These are phyloP conservation scores for Yamadazyma dushanensis DNA, from an alignment of 1,139 yeast species.

Conservation along the genomic window DNA sequence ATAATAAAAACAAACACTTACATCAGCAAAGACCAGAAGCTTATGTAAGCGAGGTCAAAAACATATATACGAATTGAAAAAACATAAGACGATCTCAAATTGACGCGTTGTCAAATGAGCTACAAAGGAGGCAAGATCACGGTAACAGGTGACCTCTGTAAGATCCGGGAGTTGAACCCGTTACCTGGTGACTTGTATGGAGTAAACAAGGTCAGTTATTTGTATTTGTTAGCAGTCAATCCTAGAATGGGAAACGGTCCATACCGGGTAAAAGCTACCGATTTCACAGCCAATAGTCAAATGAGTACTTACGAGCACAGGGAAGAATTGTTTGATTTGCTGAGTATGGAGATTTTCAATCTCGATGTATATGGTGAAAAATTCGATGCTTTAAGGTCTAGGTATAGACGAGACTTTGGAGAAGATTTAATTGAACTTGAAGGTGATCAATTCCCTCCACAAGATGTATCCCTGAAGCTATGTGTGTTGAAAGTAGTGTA, in stretches of 20 bases:
- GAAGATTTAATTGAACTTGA: not conserved
- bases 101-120: too few relatives aligned
- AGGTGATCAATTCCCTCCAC: not conserved
- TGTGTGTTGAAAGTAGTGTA: conserved; percentile 6
- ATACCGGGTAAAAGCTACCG: conserved; percentile 19
- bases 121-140: too few relatives aligned
- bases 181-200: not conserved
- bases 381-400: not conserved
- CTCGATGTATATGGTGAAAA: conserved; percentile 4
- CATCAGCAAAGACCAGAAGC: too few relatives aligned
- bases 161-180: conserved; percentile 1
- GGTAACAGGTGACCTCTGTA: too few relatives aligned
- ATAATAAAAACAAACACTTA: too few relatives aligned
- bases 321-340: not conserved
- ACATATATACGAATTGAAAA: too few relatives aligned
- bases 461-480: conserved; percentile 2
- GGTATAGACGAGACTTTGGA: not conserved
- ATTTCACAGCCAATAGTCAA: conserved; percentile 20
- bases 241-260: conserved; percentile 10
- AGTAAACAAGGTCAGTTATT: not conserved
- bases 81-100: too few relatives aligned
- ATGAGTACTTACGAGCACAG: not conserved
- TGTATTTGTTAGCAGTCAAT: conserved; percentile 2
- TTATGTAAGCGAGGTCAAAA: too few relatives aligned
- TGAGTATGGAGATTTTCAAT: conserved; percentile 1